phyloP scores from a whole-genome alignment of 2,329 filamentous ascomycete species.

The Aspergillus sergii region DNA sequence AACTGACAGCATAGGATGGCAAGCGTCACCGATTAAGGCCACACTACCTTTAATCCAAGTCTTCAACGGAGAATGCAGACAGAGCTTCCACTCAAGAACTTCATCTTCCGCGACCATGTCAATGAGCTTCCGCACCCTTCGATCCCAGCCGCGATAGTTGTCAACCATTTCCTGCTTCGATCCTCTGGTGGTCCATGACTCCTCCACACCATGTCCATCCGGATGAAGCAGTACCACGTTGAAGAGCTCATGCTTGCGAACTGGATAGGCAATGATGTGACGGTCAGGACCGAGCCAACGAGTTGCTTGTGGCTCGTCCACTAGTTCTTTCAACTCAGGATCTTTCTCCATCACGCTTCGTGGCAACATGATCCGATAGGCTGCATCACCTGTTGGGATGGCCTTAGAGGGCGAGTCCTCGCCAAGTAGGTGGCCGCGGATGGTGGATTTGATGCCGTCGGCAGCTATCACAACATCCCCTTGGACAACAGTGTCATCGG shows the following conservation, averaged over 20 bases:
- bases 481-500: conserved; percentile 27
- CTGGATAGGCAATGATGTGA: conserved; percentile 78
- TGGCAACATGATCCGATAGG: conserved; percentile 76
- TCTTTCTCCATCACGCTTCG: conserved; percentile 68
- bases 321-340: conserved; percentile 66
- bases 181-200: conserved; percentile 66
- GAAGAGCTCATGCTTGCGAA: conserved; percentile 67
- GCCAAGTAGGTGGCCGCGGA: conserved; percentile 45
- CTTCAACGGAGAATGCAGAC: conserved; percentile 34
- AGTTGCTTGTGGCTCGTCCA: conserved; percentile 68
- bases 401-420: conserved; percentile 26
- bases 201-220: conserved; percentile 61
- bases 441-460: conserved; percentile 57
- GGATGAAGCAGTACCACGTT: conserved; percentile 67
- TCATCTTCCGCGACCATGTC: conserved; percentile 60
- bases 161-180: conserved; percentile 63
- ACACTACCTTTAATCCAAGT: conserved; percentile 40
- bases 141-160: conserved; percentile 65
- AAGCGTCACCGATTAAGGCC: conserved; percentile 46
- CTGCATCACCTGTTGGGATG: conserved; percentile 67
- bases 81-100: conserved; percentile 43
- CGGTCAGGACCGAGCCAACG: conserved; percentile 76
- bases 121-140: conserved; percentile 60
- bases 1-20: conserved; percentile 49
- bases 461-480: conserved; percentile 56